phyloP scores from a whole-genome alignment of 305 asterid genomes.

The Solanum hybrid region DNA sequence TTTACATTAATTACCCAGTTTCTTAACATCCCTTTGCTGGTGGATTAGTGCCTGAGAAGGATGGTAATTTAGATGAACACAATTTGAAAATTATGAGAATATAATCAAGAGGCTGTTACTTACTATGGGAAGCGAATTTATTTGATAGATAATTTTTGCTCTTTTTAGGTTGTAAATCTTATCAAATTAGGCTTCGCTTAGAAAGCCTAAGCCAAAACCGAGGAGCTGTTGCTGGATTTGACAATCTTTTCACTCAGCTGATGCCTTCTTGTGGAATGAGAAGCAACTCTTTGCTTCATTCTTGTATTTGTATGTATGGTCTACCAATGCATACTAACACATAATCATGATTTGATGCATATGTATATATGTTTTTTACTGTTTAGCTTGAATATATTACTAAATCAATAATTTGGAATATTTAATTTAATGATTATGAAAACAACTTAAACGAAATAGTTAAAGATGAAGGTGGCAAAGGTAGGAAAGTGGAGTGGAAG shows the following conservation, averaged over 20 bases:
- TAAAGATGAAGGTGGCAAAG: neutral
- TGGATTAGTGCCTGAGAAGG: neutral
- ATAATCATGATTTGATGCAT: neutral
- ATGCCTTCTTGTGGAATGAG: neutral
- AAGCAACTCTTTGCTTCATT: neutral
- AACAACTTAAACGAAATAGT: neutral
- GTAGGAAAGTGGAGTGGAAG: neutral
- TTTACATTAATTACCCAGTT: slow-evolving; percentile 13
- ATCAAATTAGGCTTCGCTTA: neutral
- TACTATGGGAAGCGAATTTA: neutral
- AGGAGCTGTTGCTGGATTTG: neutral
- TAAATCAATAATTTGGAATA: neutral
- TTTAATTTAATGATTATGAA: neutral
- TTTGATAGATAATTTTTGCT: neutral
- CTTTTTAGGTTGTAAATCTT: neutral
- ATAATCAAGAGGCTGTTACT: neutral
- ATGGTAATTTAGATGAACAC: neutral
- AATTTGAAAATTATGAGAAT: neutral
- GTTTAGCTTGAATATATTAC: neutral
- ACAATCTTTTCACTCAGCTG: neutral
- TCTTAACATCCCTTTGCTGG: slow-evolving; percentile 3
- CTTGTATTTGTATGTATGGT: neutral
- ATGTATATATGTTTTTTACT: neutral
- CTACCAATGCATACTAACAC: neutral
- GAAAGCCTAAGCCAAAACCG: neutral